These are phyloP conservation scores for Suhomyces sp. DNA, from an alignment of 805 yeast genomes.

Conservation along the genomic window DNA sequence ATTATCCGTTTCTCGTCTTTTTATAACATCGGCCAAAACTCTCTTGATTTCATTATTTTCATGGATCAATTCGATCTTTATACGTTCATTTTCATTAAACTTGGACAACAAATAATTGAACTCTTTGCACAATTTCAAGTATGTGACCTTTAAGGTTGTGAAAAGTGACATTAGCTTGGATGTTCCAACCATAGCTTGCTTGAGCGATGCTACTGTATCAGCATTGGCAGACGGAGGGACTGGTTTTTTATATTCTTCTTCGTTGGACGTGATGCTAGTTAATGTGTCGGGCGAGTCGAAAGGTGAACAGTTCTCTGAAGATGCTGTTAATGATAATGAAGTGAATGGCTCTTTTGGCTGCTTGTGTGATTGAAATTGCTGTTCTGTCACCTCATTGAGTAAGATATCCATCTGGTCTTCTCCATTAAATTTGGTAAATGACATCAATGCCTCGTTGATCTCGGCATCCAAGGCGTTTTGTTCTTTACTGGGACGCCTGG, in stretches of 20 bases:
- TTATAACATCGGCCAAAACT: constrained; percentile 28
- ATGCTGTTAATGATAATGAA: neutral
- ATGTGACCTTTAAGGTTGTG: constrained; percentile 33
- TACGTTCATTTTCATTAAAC: constrained; percentile 35
- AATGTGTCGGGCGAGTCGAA: constrained; percentile 14
- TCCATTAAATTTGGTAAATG: constrained; percentile 13
- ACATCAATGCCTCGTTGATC: constrained; percentile 13
- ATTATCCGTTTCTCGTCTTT: constrained; percentile 21
- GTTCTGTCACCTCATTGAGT: neutral
- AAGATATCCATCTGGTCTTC: constrained; percentile 1
- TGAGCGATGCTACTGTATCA: constrained; percentile 11
- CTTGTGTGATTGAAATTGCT: neutral
- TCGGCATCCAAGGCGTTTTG: constrained; percentile 11
- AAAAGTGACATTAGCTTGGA: constrained; percentile 28
- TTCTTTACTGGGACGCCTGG: neutral
- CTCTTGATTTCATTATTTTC: constrained; percentile 34
- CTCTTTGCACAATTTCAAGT: constrained; percentile 37
- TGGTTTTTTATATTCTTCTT: constrained; percentile 9
- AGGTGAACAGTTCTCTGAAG: constrained; percentile 12
- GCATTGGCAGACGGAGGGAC: constrained; percentile 3
- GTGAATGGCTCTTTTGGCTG: neutral
- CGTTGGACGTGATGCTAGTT: constrained; percentile 10
- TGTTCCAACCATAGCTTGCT: constrained; percentile 14
- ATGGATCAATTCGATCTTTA: constrained; percentile 33
- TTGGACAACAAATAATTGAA: constrained; percentile 34